Evolutionary conservation across 768 basidiomycete species (phyloP), one percentile per base, ranked within the genome.

Genomic region (Amylocystis lapponica): DNA sequence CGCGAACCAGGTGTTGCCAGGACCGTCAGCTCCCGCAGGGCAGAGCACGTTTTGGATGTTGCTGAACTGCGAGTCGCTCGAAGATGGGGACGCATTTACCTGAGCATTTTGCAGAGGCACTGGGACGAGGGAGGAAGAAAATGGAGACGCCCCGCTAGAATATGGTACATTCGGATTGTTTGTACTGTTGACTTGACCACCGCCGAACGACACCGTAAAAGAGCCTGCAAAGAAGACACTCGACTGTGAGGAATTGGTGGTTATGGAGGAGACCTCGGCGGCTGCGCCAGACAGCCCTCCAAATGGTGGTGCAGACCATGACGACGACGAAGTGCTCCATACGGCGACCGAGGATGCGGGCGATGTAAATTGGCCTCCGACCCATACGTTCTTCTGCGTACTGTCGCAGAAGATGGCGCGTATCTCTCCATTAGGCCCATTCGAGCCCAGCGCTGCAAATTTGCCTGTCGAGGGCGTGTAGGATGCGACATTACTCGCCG

Each of bases 151-250:
- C 21, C 86, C 82, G 2, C 78, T 60, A 17, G 91, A 92, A 54
- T 79, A 82, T 11, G 89, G 89, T 3, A 92, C 81, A 46, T 86
- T 92, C 10, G 89, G 89, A 57, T 91, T 92, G 57, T 84, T 84
- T 31, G 81, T 81, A 48, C 75, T 74, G 56, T 81, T 85, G 36
- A 78, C 52, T 25, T 71, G 64, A 48, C 68, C 74, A 34, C 80
- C 79, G 22, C 65, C 64, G 58, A 89, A 93, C 1, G 77, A 66
- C 3, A 88, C 85, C 43, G 85, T 54, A 69, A 99, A 99, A 11
- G 84, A 83, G 29, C 96, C 96, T 0, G 86, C 75, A 57, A 98
- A 93, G 59, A 93, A 84, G 41, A 97, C 66, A 49, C 85, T 87
- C 11, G 72, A 66, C 41, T 75, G 72, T 41, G 88, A 81, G 27